phyloP scores from a whole-genome alignment of 768 basidiomycete genomes.

The Lentinula detonsa region DNA sequence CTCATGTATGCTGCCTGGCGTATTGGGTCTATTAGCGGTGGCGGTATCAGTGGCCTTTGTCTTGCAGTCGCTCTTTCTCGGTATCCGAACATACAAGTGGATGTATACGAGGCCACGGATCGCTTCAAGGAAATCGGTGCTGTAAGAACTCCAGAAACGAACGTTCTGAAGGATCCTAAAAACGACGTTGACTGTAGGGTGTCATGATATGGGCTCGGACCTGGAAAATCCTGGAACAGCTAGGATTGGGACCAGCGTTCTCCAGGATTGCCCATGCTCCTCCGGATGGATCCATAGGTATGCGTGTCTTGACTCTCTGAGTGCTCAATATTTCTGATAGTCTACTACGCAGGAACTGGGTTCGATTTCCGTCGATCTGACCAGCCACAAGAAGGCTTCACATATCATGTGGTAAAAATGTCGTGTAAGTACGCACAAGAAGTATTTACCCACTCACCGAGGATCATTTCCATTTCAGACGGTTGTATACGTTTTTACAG shows the following conservation, averaged over 20 bases:
- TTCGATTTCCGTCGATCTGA: conserved; percentile 44
- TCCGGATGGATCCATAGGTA: conserved; percentile 24
- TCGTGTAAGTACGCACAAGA: conserved; percentile 25
- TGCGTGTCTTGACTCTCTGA: conserved; percentile 1
- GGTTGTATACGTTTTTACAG: conserved; percentile 42
- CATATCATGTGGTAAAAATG: conserved; percentile 32
- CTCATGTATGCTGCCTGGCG: not conserved
- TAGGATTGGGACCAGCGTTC: conserved; percentile 31
- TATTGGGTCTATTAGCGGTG: conserved; percentile 18
- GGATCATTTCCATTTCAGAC: conserved; percentile 13
- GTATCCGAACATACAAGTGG: conserved; percentile 27
- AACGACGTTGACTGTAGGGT: conserved; percentile 26
- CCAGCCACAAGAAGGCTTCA: conserved; percentile 27
- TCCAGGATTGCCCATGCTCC: conserved; percentile 26
- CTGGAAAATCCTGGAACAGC: conserved; percentile 35
- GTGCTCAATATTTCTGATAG: not conserved
- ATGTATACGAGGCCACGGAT: conserved; percentile 42
- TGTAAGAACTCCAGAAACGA: conserved; percentile 12
- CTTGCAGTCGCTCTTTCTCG: conserved; percentile 33
- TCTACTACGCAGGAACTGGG: conserved; percentile 25
- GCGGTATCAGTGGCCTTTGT: conserved; percentile 36
- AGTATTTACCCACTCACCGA: not conserved
- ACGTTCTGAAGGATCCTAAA: conserved; percentile 11
- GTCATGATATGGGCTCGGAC: conserved; percentile 42
- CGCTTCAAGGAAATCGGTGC: conserved; percentile 47